Conservation (phyloP, 192 early-diverging fungal genomes). For the Obelidium mucronatum region DNA sequence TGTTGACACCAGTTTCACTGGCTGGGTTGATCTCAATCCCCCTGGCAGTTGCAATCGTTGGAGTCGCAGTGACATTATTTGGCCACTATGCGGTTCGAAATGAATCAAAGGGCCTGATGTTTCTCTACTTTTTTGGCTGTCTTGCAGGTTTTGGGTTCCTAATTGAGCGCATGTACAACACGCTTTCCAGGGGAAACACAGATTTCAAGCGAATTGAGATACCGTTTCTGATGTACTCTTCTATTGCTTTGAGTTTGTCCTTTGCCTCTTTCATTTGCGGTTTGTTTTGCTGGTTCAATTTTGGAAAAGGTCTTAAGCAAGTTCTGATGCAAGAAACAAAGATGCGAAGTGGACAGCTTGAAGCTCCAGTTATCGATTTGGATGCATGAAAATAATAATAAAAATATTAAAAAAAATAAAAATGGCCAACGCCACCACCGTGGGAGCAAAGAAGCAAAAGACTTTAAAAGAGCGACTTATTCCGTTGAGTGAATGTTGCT, state of each 20-base stretch:
- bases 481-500: not conserved
- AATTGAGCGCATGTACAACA: not conserved
- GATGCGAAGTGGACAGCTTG: not conserved
- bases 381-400: not conserved
- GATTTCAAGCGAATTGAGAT: not conserved
- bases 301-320: slow-evolving; percentile 6
- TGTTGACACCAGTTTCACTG: not conserved
- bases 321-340: not conserved
- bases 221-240: not conserved
- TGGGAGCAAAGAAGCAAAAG: not conserved
- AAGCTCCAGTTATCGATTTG: not conserved
- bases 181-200: too few relatives aligned
- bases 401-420: not conserved
- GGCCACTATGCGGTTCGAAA: not conserved
- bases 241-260: not conserved
- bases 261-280: not conserved
- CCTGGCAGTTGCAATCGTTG: not conserved
- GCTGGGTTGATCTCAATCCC: not conserved
- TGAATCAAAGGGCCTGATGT: not conserved
- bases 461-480: not conserved
- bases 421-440: not conserved
- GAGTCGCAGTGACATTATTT: not conserved
- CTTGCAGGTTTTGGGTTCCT: not conserved
- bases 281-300: not conserved
- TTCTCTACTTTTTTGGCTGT: slow-evolving; percentile 6